Base-by-base conservation (phyloP, 2,329 filamentous ascomycete genomes). In the Ophiognomonia clavigignenti-juglandacearum region DNA sequence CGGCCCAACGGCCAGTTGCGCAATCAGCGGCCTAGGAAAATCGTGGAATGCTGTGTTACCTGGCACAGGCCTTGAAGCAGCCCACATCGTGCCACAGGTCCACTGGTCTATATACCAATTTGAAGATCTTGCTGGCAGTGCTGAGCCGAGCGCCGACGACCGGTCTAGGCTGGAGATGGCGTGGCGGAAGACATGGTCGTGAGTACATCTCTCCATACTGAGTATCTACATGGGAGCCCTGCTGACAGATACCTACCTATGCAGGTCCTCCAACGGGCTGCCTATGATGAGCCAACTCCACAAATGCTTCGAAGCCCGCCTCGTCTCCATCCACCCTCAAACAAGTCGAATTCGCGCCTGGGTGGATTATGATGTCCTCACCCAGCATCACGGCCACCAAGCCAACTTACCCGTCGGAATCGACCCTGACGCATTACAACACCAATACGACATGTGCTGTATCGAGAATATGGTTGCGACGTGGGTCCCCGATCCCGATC, bases 321-420 rank as follows among this genome's bases (percentile, higher is more conserved):
- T 57, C 0, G 51, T 59, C 13, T 59, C 58, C 2, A 58, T 61
- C 4, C 53, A 61, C 39, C 58, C 56, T 1, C 38, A 50, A 1
- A 57, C 57, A 0, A 14, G 46, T 1, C 48, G 31, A 6, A 48
- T 59, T 2, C 56, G 56, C 7, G 54, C 46, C 10, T 58, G 57
- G 31, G 48, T 57, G 5, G 48, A 48, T 8, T 58, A 47, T 35
- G 37, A 58, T 24, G 23, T 48, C 18, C 18, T 56, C 1, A 35
- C 29, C 3, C 36, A 49, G 2, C 55, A 47, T 27, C 44, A 58
- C 38, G 51, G 51, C 10, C 6, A 19, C 1, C 18, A 23, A n/a
- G 56, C 56, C 14, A 16, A 26, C 1, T 3, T 57, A 5, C 34
- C 55, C 4, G 2, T 6, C 7, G 18, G 4, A 10, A 36, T 57